Evolutionary conservation across 1,284 basidiomycete genomes (phyloP).

Genomic region (Fomitopsis pinicola): DNA sequence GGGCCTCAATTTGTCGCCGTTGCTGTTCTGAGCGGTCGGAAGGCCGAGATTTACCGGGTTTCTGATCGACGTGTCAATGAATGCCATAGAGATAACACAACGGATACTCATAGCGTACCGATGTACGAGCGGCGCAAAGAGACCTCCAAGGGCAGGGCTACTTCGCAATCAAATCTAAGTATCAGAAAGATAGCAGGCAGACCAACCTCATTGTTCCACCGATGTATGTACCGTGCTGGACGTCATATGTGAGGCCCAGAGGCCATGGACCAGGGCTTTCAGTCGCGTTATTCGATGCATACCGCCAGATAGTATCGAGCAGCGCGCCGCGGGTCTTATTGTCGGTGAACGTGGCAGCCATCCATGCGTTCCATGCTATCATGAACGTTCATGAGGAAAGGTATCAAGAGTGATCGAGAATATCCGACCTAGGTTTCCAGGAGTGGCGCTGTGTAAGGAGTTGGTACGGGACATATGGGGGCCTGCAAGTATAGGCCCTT

Average conservation of each 20-base stretch:
- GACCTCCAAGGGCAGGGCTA: constrained; percentile 16
- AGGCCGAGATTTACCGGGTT: not conserved
- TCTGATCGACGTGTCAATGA: not conserved
- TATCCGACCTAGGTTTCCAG: not conserved
- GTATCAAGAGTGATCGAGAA: not conserved
- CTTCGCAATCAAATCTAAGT: not conserved
- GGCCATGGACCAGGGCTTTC: not conserved
- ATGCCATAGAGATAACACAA: not conserved
- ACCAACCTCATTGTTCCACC: constrained; percentile 16
- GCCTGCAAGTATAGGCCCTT: no score
- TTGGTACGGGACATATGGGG: no score
- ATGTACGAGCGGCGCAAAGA: not conserved
- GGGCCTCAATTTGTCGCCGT: not conserved
- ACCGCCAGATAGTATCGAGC: constrained; percentile 15
- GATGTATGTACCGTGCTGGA: constrained; percentile 3
- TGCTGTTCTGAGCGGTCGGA: constrained; percentile 6
- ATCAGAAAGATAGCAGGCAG: not conserved
- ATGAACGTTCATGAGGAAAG: not conserved
- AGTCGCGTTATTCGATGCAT: constrained; percentile 14
- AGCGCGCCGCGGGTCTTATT: constrained; percentile 13
- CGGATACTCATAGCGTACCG: not conserved
- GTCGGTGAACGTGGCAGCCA: constrained; percentile 18
- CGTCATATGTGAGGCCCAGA: constrained; percentile 15
- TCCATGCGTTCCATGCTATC: constrained; percentile 22
- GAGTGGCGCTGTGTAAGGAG: not conserved